Base-by-base conservation (phyloP, 441 rosid genomes). In the Syzygium syzygioides region DNA sequence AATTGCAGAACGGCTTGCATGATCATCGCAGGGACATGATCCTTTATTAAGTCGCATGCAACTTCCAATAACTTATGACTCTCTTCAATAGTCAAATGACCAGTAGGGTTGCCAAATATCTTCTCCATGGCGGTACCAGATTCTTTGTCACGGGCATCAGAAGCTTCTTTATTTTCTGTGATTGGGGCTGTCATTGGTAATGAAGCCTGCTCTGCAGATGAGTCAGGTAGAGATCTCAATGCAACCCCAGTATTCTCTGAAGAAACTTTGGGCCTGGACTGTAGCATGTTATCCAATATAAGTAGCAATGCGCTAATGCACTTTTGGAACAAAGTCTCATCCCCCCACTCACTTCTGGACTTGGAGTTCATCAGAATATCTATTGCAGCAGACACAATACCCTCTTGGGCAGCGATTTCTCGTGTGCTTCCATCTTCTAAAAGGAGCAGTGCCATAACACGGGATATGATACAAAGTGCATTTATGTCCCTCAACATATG, bases 1-100 rank as follows among this genome's bases (percentile, higher is more conserved):
- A 98, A 88, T 94, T 97, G 99, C 90, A 98, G 94, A 92, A 94
- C 96, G 92, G 99, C 99, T 94, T 97, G 99, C 99, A 97, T 97
- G 88, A 97, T 93, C 93, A 95, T 90, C 86, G 98, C 94, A 62
- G 99, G 98, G 88, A 96, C 98, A 91, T 94, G 96, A 90, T 94
- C 97, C 92, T 95, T 97, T 90, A 98, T 93, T 86, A 98, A 93
- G 88, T 95, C 96, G 89, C 97, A 95, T 28, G 95, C 95, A 60
- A 97, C 90, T 87, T 91, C 93, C 80, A 98, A 91, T 89, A 94
- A 95, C 92, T 94, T 94, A 55, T 92, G 93, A 92, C 98, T 90
- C 92, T 98, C 99, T 91, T 96, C 99, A 86, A 91, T 86, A 1
- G 95, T 95, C 91, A 98, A 87, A 91, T 94, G 96, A 85, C 98